Conservation (phyloP, 2,329 filamentous ascomycete genomes). For the Phaeoacremonium minimum region DNA sequence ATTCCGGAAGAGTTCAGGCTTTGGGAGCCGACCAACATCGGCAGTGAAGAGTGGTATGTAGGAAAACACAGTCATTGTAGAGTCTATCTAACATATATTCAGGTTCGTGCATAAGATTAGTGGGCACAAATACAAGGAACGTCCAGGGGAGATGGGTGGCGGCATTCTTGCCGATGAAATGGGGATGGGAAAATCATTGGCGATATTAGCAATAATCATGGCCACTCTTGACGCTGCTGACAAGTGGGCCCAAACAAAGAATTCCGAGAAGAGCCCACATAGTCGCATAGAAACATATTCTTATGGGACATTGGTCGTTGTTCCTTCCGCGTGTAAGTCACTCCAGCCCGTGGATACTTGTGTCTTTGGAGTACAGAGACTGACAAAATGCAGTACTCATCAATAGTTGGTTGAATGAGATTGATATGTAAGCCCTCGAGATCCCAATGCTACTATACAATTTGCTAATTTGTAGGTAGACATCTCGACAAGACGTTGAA, state of each 20-base stretch:
- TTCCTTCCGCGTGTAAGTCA: too few relatives aligned
- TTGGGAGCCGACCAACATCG: background rate
- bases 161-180: constrained; percentile 58
- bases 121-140: background rate
- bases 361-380: too few relatives aligned
- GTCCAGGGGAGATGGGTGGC: constrained; percentile 12
- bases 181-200: constrained; percentile 56
- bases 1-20: background rate
- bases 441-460: too few relatives aligned
- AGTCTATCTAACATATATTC: background rate
- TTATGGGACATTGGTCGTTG: too few relatives aligned
- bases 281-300: too few relatives aligned
- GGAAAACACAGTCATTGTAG: background rate
- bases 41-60: background rate
- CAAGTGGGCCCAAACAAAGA: background rate
- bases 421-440: constrained; percentile 30
- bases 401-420: constrained; percentile 33
- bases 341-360: too few relatives aligned
- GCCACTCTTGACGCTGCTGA: constrained; percentile 21
- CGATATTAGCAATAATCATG: constrained; percentile 43
- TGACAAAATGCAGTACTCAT: constrained; percentile 35
- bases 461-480: constrained; percentile 13
- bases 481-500: constrained; percentile 24
- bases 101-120: background rate
- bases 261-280: too few relatives aligned